Conservation (phyloP, 306 rosid genomes). For the Trifolium dubium region DNA sequence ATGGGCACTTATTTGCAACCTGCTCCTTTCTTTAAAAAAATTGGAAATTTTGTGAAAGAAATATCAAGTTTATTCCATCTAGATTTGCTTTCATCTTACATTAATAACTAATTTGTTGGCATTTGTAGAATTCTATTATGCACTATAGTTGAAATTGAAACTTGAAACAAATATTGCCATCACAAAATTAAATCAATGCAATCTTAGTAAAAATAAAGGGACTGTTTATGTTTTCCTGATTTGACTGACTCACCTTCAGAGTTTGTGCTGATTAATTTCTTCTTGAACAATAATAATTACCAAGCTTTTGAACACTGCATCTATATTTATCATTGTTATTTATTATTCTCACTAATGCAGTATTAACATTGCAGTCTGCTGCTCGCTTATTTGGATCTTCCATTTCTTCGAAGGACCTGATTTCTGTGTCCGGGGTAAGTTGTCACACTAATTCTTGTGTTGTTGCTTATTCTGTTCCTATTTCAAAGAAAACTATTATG, state of each 20-base stretch:
- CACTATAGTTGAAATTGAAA: slow-evolving; percentile 32
- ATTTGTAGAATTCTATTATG: slow-evolving; percentile 19
- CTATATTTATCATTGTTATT: not conserved
- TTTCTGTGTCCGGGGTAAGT: slow-evolving; percentile 91
- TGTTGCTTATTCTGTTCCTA: slow-evolving; percentile 22
- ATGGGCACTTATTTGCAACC: slow-evolving; percentile 18
- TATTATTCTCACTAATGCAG: slow-evolving; percentile 21
- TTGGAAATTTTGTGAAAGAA: not conserved
- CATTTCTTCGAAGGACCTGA: slow-evolving; percentile 74
- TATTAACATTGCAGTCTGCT: slow-evolving; percentile 70
- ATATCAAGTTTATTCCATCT: not conserved
- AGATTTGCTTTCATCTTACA: slow-evolving; percentile 3
- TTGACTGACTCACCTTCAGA: not conserved
- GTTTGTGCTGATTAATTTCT: not conserved
- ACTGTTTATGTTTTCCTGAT: slow-evolving; percentile 9
- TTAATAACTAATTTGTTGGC: slow-evolving; percentile 9
- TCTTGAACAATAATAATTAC: not conserved
- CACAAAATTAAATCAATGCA: slow-evolving; percentile 14
- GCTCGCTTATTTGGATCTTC: slow-evolving; percentile 94
- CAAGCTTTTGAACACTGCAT: slow-evolving; percentile 24
- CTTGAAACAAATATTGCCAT: not conserved
- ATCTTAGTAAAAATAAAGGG: slow-evolving; percentile 25
- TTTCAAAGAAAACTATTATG: not conserved
- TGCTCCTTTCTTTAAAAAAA: slow-evolving; percentile 2
- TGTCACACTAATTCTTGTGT: slow-evolving; percentile 4